Base-by-base conservation (phyloP, 257 asterid genomes). In the Gentiana straminea region DNA sequence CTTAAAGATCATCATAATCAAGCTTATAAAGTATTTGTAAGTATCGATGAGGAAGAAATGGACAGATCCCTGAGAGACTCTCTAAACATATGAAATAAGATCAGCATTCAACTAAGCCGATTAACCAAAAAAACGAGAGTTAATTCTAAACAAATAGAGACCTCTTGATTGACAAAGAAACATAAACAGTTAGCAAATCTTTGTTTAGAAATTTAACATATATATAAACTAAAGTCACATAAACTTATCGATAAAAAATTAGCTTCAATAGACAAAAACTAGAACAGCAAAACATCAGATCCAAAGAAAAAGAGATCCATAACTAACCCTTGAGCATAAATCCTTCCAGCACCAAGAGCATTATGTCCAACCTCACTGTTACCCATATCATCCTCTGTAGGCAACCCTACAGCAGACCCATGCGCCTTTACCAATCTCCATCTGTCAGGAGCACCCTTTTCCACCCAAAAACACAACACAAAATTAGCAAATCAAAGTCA, bases 341-440 rank as follows among this genome's bases (percentile, higher is more conserved):
- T 86, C 72, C 95, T 65, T 69, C 95, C 95, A 58, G 95, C 95
- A 49, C 95, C 95, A 76, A 86, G 95, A 55, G 95, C 95, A 71
- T 86, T 86, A 77, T 86, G 95, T 2, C 95, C 95, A 54, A 86
- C 95, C 68, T 86, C 95, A 76, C 95, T 86, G 35, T 86, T 86
- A 38, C 95, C 95, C 94, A 86, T 81, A 67, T 86, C 95, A 76
- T 86, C 95, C 15, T 86, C 94, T 8, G 95, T 79, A 49, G 95
- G 94, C 52, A 86, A 67, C 59, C 94, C 95, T 60, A 84, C 95
- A 0, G 95, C 95, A 45, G 51, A 74, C 38, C 95, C 95, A 49
- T 86, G 94, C 33, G 95, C 94, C 75, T 59, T 79, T 60, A 86
- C 76, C 81, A 86, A 72, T 76, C 95, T 86, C 95, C 95, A 86